phyloP scores from a whole-genome alignment of 306 rosid genomes.

The Calophaca sinica region DNA sequence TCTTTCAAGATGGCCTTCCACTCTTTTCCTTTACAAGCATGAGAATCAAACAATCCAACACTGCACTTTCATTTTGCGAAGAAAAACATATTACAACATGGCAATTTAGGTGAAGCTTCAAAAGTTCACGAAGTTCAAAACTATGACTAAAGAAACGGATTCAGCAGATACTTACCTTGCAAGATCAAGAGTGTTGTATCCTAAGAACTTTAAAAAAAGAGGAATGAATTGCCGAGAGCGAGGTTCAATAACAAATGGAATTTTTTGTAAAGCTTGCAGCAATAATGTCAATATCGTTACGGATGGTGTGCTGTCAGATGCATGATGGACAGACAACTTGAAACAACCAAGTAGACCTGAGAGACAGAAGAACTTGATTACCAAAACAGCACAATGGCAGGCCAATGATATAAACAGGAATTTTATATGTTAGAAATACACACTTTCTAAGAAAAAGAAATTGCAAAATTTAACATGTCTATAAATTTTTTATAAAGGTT shows the following conservation, averaged over 20 bases:
- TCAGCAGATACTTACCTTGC: conserved; percentile 59
- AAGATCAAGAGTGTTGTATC: conserved; percentile 62
- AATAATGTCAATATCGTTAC: conserved; percentile 65
- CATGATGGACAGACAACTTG: conserved; percentile 54
- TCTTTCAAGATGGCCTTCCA: conserved; percentile 87
- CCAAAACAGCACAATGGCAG: conserved; percentile 27
- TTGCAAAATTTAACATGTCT: neutral
- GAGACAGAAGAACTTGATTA: conserved; percentile 48
- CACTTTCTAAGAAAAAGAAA: neutral
- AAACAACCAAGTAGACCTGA: conserved; percentile 72
- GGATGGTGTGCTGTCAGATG: conserved; percentile 70
- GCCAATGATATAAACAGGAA: conserved; percentile 27
- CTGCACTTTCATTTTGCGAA: conserved; percentile 58
- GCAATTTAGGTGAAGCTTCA: conserved; percentile 20
- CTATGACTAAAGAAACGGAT: neutral
- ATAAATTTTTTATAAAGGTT: neutral
- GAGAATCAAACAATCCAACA: conserved; percentile 74
- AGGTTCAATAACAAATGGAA: conserved; percentile 68
- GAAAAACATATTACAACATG: conserved; percentile 39
- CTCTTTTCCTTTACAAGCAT: conserved; percentile 84
- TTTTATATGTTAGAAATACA: conserved; percentile 3
- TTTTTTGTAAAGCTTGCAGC: conserved; percentile 80
- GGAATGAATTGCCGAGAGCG: conserved; percentile 69
- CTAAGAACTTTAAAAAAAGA: conserved; percentile 77
- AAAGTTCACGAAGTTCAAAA: conserved; percentile 36